phyloP scores from a whole-genome alignment of 208 protist genomes.

The Balamuthia mandrillaris region DNA sequence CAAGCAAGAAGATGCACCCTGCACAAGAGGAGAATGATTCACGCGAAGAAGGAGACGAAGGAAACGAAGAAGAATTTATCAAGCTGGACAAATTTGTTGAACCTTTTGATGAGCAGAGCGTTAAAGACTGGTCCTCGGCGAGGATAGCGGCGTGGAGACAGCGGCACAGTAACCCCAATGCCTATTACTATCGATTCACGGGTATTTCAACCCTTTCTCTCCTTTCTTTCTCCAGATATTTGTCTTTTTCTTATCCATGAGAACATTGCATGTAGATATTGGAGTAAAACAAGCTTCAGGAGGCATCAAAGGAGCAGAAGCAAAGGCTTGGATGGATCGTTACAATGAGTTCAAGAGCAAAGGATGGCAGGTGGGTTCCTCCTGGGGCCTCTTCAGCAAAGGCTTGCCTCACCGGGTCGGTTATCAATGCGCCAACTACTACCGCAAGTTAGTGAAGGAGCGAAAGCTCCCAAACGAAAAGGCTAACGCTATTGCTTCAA shows the following conservation, averaged over 20 bases:
- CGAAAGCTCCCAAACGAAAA: background rate
- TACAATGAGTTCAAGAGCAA: background rate
- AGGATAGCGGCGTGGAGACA: background rate
- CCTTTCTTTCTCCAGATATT: background rate
- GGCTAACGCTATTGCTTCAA: constrained; percentile 1
- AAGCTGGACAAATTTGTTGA: background rate
- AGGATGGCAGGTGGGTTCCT: background rate
- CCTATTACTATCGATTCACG: constrained; percentile 20
- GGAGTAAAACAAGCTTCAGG: background rate
- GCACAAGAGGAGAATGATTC: background rate
- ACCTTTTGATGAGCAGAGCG: constrained; percentile 16
- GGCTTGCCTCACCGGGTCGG: background rate
- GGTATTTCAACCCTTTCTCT: too few relatives aligned
- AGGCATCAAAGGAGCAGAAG: background rate
- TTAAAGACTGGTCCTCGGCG: constrained; percentile 1
- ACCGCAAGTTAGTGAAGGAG: constrained; percentile 20
- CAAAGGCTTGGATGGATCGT: constrained; percentile 6
- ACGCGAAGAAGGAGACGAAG: background rate
- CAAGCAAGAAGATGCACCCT: background rate
- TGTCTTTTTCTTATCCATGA: background rate
- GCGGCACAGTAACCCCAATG: constrained; percentile 8
- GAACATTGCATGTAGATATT: background rate
- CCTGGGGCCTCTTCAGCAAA: constrained; percentile 28
- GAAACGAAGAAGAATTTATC: background rate
- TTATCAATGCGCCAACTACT: constrained; percentile 33